These are phyloP conservation scores for Polytrichum formosum DNA, from an alignment of 225 moss, liverwort and hornwort genomes.

Conservation along the genomic window DNA sequence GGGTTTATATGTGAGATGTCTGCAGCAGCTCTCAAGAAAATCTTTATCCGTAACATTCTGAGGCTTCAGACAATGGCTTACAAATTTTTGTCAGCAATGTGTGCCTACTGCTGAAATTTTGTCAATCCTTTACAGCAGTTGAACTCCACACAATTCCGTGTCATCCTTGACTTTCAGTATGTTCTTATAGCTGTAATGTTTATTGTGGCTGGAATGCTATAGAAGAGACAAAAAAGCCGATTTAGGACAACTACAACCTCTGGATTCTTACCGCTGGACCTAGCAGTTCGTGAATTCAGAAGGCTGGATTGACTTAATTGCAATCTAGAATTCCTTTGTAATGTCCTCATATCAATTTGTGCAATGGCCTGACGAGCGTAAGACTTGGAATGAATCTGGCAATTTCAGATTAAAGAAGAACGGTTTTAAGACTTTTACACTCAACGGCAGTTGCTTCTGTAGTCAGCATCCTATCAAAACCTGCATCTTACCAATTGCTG, in stretches of 20 bases:
- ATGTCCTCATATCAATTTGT: slow-evolving; percentile 13
- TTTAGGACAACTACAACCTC: neutral
- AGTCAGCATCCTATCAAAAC: slow-evolving; percentile 22
- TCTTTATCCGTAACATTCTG: too few species aligned
- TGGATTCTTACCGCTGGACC: slow-evolving; percentile 1
- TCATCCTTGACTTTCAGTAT: neutral
- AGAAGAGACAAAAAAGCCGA: neutral
- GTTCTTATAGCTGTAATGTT: neutral
- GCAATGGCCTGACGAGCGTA: slow-evolving; percentile 33
- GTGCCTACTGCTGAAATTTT: too few species aligned
- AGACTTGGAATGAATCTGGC: slow-evolving; percentile 45
- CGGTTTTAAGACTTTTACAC: slow-evolving; percentile 18
- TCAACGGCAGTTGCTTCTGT: slow-evolving; percentile 15
- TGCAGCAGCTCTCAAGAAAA: too few species aligned
- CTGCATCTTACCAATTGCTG: slow-evolving; percentile 14
- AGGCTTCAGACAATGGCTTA: too few species aligned
- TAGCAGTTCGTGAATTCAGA: slow-evolving; percentile 2
- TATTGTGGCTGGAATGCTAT: neutral
- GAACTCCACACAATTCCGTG: too few species aligned
- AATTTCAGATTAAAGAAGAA: slow-evolving; percentile 42
- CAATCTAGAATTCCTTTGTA: slow-evolving; percentile 1
- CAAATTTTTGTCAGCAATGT: neutral
- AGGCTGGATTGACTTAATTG: slow-evolving; percentile 10
- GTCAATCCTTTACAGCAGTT: too few species aligned
- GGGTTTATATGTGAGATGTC: too few species aligned